phyloP scores from a whole-genome alignment of 2,329 filamentous ascomycete genomes.

The Amphichorda felina region DNA sequence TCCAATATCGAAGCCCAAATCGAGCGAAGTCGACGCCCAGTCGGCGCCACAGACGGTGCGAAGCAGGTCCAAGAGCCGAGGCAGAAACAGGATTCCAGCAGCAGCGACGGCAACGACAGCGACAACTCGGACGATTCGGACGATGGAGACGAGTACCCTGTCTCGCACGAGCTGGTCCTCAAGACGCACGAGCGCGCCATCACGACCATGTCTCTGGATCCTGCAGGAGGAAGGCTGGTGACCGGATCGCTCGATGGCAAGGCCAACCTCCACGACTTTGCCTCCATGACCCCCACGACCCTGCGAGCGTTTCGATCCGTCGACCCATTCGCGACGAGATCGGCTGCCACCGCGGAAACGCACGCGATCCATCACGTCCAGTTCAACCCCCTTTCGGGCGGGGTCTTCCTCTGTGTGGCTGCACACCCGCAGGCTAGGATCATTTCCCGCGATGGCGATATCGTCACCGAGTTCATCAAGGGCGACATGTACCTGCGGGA shows the following conservation, averaged over 20 bases:
- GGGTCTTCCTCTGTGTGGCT: slow-evolving; percentile 74
- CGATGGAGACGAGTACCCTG: slow-evolving; percentile 79
- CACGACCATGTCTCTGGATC: slow-evolving; percentile 74
- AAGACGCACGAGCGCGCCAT: slow-evolving; percentile 87
- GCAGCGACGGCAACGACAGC: slow-evolving; percentile 25
- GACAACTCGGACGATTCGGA: slow-evolving; percentile 45
- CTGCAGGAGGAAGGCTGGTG: slow-evolving; percentile 71
- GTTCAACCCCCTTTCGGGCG: slow-evolving; percentile 74
- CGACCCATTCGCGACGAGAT: slow-evolving; percentile 73
- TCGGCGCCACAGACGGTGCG: no score
- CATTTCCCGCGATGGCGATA: slow-evolving; percentile 77
- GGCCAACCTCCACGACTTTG: slow-evolving; percentile 88
- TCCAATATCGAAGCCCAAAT: slow-evolving; percentile 72
- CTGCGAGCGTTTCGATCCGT: slow-evolving; percentile 87
- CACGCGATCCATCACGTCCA: slow-evolving; percentile 79
- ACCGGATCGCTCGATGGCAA: slow-evolving; percentile 89
- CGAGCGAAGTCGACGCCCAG: slow-evolving; percentile 56
- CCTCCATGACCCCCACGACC: slow-evolving; percentile 90
- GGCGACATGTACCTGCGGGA: slow-evolving; percentile 97
- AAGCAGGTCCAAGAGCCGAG: slow-evolving; percentile 7
- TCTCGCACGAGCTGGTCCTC: slow-evolving; percentile 84
- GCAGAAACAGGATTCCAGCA: slow-evolving; percentile 30
- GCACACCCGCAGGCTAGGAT: slow-evolving; percentile 86
- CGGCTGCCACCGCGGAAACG: slow-evolving; percentile 61
- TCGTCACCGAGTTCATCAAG: slow-evolving; percentile 81